Conservation (phyloP, 805 yeast species). For the Deakozyma indianensis region DNA sequence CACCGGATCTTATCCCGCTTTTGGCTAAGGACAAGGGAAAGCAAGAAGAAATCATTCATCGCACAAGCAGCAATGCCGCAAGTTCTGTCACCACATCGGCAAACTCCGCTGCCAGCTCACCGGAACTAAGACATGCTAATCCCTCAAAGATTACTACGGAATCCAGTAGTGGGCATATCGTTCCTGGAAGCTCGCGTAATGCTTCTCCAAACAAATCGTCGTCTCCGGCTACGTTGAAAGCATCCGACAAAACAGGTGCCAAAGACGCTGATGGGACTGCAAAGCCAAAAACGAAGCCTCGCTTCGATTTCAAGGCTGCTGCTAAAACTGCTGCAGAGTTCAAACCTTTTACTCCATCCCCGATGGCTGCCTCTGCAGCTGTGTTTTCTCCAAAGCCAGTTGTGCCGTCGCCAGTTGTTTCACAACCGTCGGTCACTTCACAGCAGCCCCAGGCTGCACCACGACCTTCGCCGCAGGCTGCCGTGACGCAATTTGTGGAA, state of each 20-base stretch:
- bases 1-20: slow-evolving; percentile 55
- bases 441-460: slow-evolving; percentile 3
- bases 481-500: background rate
- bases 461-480: background rate
- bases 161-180: background rate
- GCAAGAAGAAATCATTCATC: background rate
- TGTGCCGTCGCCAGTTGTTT: background rate
- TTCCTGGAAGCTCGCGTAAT: background rate
- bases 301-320: background rate
- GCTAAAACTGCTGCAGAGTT: slow-evolving; percentile 1
- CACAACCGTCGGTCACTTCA: slow-evolving; percentile 13
- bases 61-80: background rate
- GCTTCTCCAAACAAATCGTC: background rate
- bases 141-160: background rate
- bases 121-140: background rate
- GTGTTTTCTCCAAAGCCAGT: background rate
- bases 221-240: background rate
- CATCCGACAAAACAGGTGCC: background rate
- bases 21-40: slow-evolving; percentile 35
- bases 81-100: background rate
- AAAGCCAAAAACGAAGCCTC: background rate
- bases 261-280: background rate
- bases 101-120: background rate
- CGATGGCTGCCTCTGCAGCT: background rate
- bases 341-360: background rate